phyloP scores from a whole-genome alignment of 75 land plant genomes.

The Cunninghamia lanceolata region DNA sequence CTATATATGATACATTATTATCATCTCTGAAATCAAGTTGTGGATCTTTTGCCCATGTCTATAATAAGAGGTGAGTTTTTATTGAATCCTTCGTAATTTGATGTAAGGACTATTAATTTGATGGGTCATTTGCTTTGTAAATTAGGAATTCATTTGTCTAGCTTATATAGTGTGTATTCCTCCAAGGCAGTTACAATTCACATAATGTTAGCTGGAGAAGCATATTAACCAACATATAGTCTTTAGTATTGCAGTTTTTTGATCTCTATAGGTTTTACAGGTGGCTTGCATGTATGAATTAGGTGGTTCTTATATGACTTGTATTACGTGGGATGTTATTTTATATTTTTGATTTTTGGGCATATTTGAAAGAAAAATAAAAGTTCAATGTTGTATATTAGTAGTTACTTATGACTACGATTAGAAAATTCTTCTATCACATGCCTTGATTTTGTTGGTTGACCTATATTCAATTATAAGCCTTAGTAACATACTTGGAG shows the following conservation, averaged over 20 bases:
- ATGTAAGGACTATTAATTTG: neutral
- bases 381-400: neutral
- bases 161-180: neutral
- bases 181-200: neutral
- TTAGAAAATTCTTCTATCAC: neutral
- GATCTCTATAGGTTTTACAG: neutral
- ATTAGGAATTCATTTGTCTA: neutral
- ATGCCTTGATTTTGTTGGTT: neutral
- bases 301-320: neutral
- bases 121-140: neutral
- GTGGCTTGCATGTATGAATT: neutral
- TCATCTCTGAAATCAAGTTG: constrained; percentile 11
- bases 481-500: neutral
- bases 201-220: neutral
- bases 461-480: neutral
- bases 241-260: neutral
- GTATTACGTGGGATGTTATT: neutral
- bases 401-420: neutral
- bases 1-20: constrained; percentile 3
- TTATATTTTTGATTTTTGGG: neutral
- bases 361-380: neutral
- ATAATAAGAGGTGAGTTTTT: neutral
- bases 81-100: neutral
- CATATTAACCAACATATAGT: neutral
- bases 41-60: constrained; percentile 7